Evolutionary conservation across 208 protist genomes (phyloP).

Genomic region (Paratrypanosoma confusum): DNA sequence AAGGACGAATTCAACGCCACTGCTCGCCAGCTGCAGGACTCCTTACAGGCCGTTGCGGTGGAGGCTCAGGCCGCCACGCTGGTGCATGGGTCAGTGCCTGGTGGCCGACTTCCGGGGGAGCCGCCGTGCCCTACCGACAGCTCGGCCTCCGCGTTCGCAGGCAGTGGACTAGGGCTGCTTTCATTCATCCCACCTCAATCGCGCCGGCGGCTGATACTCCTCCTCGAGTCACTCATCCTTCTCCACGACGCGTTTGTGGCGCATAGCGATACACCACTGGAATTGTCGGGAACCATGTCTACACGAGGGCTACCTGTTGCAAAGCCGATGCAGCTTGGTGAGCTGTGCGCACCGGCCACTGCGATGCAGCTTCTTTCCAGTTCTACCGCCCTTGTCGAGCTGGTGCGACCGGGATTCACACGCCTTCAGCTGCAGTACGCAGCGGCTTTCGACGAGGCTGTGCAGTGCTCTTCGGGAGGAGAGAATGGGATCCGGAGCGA

Average conservation of each 20-base stretch:
- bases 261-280: conserved; percentile 57
- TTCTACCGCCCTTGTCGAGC: conserved; percentile 22
- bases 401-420: conserved; percentile 17
- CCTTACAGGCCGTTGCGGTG: no score
- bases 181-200: conserved; percentile 24
- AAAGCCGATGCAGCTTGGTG: conserved; percentile 20
- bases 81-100: no score
- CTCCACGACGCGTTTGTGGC: conserved; percentile 67
- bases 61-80: no score
- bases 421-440: conserved; percentile 6
- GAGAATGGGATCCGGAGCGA: no score
- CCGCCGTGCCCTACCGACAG: no score
- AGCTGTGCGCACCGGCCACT: conserved; percentile 27
- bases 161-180: conserved; percentile 39
- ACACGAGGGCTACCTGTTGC: conserved; percentile 19
- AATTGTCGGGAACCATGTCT: conserved; percentile 24
- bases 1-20: no score
- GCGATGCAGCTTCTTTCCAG: conserved; percentile 18
- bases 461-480: no score
- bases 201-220: conserved; percentile 27
- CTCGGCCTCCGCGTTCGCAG: no score
- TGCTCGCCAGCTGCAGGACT: no score
- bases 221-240: conserved; percentile 41
- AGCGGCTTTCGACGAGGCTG: no score
- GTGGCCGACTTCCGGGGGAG: no score